Base-by-base conservation (phyloP, 192 early-diverging fungal genomes). In the Dispira simplex region DNA sequence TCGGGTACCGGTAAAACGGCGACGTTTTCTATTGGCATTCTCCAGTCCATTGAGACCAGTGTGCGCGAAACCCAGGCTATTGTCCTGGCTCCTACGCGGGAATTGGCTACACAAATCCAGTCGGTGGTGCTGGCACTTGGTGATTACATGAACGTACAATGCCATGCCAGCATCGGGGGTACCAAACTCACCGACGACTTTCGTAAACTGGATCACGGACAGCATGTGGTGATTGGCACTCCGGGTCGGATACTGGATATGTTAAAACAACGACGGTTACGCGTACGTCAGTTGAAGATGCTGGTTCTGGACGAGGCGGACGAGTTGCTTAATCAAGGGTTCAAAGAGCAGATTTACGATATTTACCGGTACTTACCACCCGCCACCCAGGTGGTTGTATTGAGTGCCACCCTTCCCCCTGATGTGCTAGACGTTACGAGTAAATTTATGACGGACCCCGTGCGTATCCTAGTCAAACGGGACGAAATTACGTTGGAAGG, bases 1-100 rank as follows among this genome's bases (percentile, higher is more conserved):
- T 96, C 95, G 46, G 95, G 95, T 68, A 98, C 95, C 63, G 95
- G 95, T 75, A 98, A 98, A 73, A 98, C 95, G 0, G 95, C 92
- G 46, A 96, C 95, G 0, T 93, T 98, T 76, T 92, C 90, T 2
- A 98, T 98, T 64, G 90, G 91, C 12, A 88, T 87, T 46, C 77
- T 98, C 44, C 93, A 98, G 71, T 75, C 77, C 16, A 94, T 98
- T 69, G 90, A 93, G 63, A 94, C 92, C 12, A 79, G 83, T 12
- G 65, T 87, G 16, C 80, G 90, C 63, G 93, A 97, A 67, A 91
- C 88, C 0, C 95, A 98, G 70, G 93, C 91, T 10, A 79, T 98
- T 46, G 87, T 98, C 44, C 73, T 98, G 43, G 88, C 91, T 25
- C 95, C 95, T 11, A 98, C 95, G 2, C 87, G 95, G 60, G 95